Conservation (phyloP, 225 moss, liverwort and hornwort genomes). For the Sphagnum tenellum region DNA sequence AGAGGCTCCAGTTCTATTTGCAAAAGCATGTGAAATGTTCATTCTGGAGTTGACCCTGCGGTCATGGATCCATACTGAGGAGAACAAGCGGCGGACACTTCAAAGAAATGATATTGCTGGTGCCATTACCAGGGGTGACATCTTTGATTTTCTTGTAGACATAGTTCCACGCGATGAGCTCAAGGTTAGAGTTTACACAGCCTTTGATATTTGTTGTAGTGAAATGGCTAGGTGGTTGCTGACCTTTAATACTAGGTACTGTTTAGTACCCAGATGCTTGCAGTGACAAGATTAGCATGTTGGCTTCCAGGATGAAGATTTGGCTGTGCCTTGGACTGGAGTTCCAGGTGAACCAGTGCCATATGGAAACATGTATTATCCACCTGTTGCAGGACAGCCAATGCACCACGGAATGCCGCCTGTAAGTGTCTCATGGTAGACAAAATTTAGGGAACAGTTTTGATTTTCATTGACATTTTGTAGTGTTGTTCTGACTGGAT, state of each 20-base stretch:
- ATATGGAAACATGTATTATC: conserved; percentile 44
- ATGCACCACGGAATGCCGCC: conserved; percentile 32
- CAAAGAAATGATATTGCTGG: conserved; percentile 59
- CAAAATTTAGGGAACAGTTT: too few species aligned
- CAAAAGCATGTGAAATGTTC: conserved; percentile 60
- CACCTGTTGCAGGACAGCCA: conserved; percentile 14
- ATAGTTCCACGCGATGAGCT: conserved; percentile 47
- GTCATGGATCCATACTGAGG: conserved; percentile 60
- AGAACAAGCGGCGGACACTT: conserved; percentile 50
- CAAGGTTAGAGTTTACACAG: conserved; percentile 17
- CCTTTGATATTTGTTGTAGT: not conserved
- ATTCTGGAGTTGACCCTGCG: conserved; percentile 53
- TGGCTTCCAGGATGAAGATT: conserved; percentile 34
- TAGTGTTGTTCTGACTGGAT: not conserved
- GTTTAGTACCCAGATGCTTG: too few species aligned
- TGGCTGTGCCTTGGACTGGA: conserved; percentile 39
- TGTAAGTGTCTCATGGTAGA: conserved; percentile 18
- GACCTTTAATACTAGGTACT: too few species aligned
- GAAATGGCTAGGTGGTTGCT: too few species aligned
- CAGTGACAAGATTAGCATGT: not conserved
- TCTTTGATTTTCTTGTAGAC: conserved; percentile 58
- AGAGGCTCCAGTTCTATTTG: conserved; percentile 49
- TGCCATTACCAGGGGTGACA: conserved; percentile 46
- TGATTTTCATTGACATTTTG: not conserved
- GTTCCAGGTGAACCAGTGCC: conserved; percentile 36